phyloP scores from a whole-genome alignment of 2,329 filamentous ascomycete species.

The Penicillium sp. region DNA sequence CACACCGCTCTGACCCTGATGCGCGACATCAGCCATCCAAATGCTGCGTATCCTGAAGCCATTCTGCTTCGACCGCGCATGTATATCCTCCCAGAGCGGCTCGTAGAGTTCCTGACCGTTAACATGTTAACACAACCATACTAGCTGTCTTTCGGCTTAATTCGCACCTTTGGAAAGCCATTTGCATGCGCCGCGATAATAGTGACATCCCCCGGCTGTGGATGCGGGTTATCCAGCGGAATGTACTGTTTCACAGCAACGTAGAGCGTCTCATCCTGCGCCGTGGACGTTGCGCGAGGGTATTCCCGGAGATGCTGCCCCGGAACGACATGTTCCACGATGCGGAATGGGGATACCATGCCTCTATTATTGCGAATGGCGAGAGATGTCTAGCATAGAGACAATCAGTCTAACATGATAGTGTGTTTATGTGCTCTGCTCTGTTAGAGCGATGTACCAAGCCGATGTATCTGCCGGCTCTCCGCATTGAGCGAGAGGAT shows the following conservation, averaged over 20 bases:
- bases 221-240: constrained; percentile 64
- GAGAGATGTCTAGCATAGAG: no score
- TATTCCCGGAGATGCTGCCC: constrained; percentile 81
- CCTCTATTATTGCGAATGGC: no score
- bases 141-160: neutral
- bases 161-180: constrained; percentile 78
- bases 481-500: neutral
- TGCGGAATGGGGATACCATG: constrained; percentile 33
- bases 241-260: constrained; percentile 85
- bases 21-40: constrained; percentile 86
- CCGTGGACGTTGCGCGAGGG: constrained; percentile 64
- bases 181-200: constrained; percentile 87
- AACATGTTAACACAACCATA: neutral
- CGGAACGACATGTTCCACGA: constrained; percentile 70
- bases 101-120: constrained; percentile 75
- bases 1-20: constrained; percentile 74
- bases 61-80: constrained; percentile 52
- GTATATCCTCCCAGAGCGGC: constrained; percentile 81
- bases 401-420: no score
- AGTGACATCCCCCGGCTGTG: constrained; percentile 72
- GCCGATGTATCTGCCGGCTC: constrained; percentile 1
- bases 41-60: constrained; percentile 73
- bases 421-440: neutral
- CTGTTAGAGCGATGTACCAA: neutral
- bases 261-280: constrained; percentile 69